Percentiles rank a stretch among this genome's conserved stretches.
phyloP scores from a whole-genome alignment of 2,329 filamentous ascomycete genomes.

The Nothomitra cinnamomea region DNA sequence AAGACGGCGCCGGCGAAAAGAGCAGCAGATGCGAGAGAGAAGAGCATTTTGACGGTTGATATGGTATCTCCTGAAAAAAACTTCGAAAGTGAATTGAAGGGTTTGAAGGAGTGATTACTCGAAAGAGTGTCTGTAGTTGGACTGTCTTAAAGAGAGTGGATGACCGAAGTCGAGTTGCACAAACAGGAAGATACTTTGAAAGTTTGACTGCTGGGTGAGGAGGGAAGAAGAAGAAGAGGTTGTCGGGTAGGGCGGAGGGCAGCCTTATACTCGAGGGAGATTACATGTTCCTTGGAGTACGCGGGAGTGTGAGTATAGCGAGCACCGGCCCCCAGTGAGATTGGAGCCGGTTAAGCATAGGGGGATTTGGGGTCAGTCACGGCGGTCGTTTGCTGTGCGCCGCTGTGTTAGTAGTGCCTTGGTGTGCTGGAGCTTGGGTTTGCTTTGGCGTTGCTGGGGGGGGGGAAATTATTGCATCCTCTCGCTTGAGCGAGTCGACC shows the following conservation, averaged over 20 bases:
- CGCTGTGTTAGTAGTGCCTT: too few relatives aligned
- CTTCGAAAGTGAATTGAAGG: neutral
- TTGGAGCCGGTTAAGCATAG: too few relatives aligned
- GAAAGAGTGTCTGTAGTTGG: conserved; percentile 5
- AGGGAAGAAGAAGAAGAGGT: neutral
- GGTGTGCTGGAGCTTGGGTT: too few relatives aligned
- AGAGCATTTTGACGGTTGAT: conserved; percentile 6
- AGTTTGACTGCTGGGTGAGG: neutral
- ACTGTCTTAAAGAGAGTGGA: conserved; percentile 5
- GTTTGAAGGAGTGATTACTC: neutral
- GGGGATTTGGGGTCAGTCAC: too few relatives aligned
- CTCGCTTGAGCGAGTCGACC: too few relatives aligned
- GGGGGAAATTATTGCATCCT: too few relatives aligned
- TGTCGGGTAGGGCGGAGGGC: neutral
- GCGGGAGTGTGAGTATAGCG: too few relatives aligned
- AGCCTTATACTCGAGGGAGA: too few relatives aligned
- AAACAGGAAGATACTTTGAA: conserved; percentile 2
- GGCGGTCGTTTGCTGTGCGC: too few relatives aligned
- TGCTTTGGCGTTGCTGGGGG: too few relatives aligned
- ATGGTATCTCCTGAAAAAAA: neutral
- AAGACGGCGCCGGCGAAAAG: conserved; percentile 4
- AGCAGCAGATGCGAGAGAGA: conserved; percentile 5
- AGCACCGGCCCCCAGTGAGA: too few relatives aligned
- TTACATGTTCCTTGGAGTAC: too few relatives aligned
- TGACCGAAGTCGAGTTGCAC: conserved; percentile 5